Evolutionary conservation across 1,284 basidiomycete genomes (phyloP), one percentile per base, ranked within the genome.

Genomic region (Tremellales sp.): DNA sequence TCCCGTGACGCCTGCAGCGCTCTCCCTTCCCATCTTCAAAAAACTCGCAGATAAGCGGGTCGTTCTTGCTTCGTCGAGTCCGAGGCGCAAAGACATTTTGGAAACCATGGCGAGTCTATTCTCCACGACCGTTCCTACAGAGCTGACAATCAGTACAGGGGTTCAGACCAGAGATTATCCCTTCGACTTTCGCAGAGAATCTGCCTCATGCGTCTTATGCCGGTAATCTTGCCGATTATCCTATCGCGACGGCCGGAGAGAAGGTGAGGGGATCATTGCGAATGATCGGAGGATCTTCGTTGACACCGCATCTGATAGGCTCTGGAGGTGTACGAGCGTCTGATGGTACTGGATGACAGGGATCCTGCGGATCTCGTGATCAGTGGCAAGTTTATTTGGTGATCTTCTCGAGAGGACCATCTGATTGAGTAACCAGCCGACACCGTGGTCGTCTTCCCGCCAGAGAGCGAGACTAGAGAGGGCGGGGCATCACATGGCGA

Each of bases 291-390:
- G 5, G 6, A 28, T 33, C n/a, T 3, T 31, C 13, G 10, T 18
- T 18, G 24, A 26, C n/a, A 7, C 14, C 12, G 27, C 28, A 33
- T 19, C 41, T 25, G 24, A 32, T 51, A 78, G 76, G 92, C 86
- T 0, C 80, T 91, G 7, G 87, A 94, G 62, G 91, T 94, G n/a
- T 95, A 95, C 63, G 83, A 88, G 68, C 78, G 84, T 27, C 74
- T 95, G 21, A 84, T 94, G 45, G 68, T 56, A 44, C 75, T 82
- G 47, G 71, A 86, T 56, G 86, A 87, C 7, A 83, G 89, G 18
- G 81, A 94, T 63, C 79, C 89, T 1, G 92, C 93, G 3, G 93
- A 97, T 71, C 79, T 97, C 21, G 91, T 97, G 37, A 97, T 98
- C 55, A 85, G 82, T 53, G 88, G 89, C 87, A 37, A 43, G 78